These are phyloP conservation scores for Epicoccum sorghinum DNA, from an alignment of 2,329 filamentous ascomycete genomes.

Conservation along the genomic window DNA sequence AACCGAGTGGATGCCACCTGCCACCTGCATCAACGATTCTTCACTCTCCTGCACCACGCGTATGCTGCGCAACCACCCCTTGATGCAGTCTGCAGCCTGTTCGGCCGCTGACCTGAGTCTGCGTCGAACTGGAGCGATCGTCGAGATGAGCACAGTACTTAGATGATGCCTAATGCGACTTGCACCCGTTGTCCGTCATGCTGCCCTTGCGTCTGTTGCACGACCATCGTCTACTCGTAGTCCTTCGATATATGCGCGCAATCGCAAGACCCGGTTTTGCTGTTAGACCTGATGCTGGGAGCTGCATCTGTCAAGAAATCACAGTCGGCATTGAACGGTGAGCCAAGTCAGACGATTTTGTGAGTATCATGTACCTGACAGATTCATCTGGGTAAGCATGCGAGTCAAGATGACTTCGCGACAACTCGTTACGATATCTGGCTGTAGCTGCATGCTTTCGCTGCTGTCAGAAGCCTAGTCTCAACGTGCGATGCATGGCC, in stretches of 20 bases:
- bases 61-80: constrained; percentile 13
- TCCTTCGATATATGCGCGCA: constrained; percentile 9
- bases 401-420: neutral
- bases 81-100: neutral
- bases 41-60: constrained; percentile 2
- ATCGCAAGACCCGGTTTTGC: constrained; percentile 1
- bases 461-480: neutral
- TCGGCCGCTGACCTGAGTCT: neutral
- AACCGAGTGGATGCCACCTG: neutral
- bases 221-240: neutral
- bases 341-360: neutral
- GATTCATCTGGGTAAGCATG: neutral
- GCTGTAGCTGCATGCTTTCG: constrained; percentile 2
- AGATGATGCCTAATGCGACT: neutral
- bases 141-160: constrained; percentile 3
- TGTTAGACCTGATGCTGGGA: neutral
- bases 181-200: constrained; percentile 15
- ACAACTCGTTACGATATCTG: neutral
- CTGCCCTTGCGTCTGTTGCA: constrained; percentile 9
- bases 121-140: neutral
- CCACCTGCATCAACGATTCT: neutral
- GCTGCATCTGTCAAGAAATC: constrained; percentile 1
- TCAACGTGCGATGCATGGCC: neutral
- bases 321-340: constrained; percentile 2
- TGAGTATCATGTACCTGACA: neutral